A percentile compares a stretch with the other conserved stretches of the same genome.
Conservation (phyloP, 257 asterid species). For the Thymus mandschuricus region DNA sequence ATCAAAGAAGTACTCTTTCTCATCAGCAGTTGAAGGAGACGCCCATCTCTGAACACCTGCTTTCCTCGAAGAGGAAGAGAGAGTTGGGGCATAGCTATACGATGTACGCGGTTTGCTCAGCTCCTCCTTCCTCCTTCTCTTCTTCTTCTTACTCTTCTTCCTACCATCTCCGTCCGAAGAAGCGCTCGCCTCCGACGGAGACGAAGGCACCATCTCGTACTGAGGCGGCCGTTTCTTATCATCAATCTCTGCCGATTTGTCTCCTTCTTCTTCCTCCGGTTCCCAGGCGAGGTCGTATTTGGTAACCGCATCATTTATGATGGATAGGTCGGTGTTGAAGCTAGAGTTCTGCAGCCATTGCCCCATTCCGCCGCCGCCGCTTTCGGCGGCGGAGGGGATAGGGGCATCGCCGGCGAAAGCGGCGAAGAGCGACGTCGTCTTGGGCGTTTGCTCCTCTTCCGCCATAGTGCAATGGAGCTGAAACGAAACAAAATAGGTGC, state of each 20-base stretch:
- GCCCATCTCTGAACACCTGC: conserved; percentile 70
- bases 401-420: conserved; percentile 37
- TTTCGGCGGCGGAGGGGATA: conserved; percentile 35
- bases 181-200: conserved; percentile 57
- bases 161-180: conserved; percentile 43
- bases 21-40: conserved; percentile 45
- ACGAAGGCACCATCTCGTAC: conserved; percentile 67
- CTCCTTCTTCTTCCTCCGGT: conserved; percentile 50
- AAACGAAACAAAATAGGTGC: neutral
- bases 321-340: conserved; percentile 72
- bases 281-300: conserved; percentile 48
- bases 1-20: conserved; percentile 85
- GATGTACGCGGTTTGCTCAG: conserved; percentile 35
- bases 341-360: conserved; percentile 83
- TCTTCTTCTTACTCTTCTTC: conserved; percentile 46
- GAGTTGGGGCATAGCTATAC: conserved; percentile 44
- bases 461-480: conserved; percentile 30
- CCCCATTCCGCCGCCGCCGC: conserved; percentile 24
- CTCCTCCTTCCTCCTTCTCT: conserved; percentile 49
- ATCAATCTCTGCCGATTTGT: conserved; percentile 29
- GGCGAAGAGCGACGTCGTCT: conserved; percentile 66
- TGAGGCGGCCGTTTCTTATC: conserved; percentile 36
- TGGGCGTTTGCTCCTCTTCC: conserved; percentile 38
- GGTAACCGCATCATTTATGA: conserved; percentile 73
- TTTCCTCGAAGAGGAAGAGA: conserved; percentile 61